Percentiles rank a stretch among this genome's conserved stretches.
Conservation (phyloP, 176 grass and related monocot genomes). For the Puccinellia tenuiflora region DNA sequence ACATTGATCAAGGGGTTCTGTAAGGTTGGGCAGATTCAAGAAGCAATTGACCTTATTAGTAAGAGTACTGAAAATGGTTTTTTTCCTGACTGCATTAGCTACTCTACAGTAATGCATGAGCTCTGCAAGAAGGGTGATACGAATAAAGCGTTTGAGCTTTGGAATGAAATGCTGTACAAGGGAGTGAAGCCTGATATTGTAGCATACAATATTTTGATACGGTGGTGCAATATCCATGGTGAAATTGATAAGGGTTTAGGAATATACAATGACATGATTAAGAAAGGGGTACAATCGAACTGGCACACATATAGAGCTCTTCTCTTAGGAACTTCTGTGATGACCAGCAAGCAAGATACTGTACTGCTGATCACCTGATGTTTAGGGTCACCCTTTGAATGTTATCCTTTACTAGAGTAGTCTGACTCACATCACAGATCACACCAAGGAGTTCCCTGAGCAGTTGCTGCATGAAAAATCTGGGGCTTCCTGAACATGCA, state of each 20-base stretch:
- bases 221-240: not conserved
- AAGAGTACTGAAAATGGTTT: not conserved
- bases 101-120: conserved; percentile 8
- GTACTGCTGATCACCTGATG: not conserved
- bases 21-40: conserved; percentile 7
- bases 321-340: not conserved
- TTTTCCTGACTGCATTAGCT: not conserved
- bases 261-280: conserved; percentile 4
- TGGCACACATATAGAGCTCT: not conserved
- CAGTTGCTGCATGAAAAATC: not conserved
- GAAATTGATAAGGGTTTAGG: not conserved
- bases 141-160: conserved; percentile 5
- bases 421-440: not conserved
- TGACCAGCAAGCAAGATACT: not conserved
- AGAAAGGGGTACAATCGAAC: conserved; percentile 1
- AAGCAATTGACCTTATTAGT: not conserved
- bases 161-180: conserved; percentile 2
- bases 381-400: not conserved
- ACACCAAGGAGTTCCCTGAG: not conserved
- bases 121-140: conserved; percentile 9
- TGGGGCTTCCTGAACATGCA: not conserved
- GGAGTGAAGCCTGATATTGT: not conserved
- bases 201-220: conserved; percentile 8
- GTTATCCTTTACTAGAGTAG: not conserved
- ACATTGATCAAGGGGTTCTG: conserved; percentile 11